Evolutionary conservation across 2,329 filamentous ascomycete genomes (phyloP).

Genomic region (Verticillium isaacii): DNA sequence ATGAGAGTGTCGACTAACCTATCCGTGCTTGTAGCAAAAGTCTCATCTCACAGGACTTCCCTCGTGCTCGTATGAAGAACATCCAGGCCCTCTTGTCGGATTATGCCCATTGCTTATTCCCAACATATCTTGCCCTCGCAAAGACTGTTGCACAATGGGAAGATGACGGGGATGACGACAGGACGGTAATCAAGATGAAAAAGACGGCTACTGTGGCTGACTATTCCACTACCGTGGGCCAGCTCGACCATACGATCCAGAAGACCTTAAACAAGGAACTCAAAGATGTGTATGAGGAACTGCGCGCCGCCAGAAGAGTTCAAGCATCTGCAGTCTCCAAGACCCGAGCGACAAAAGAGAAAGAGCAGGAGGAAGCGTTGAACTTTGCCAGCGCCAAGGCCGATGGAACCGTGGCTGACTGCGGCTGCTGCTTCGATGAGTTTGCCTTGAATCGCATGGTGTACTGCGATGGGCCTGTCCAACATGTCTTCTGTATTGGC

Average conservation of each 20-base stretch:
- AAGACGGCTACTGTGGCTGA: conserved; percentile 15
- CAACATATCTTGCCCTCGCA: conserved; percentile 28
- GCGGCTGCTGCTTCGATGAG: conserved; percentile 68
- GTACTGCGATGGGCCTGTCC: conserved; percentile 53
- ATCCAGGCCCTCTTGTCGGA: conserved; percentile 15
- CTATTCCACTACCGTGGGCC: conserved; percentile 12
- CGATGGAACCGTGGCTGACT: conserved; percentile 58
- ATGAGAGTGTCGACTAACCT: background rate
- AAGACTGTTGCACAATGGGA: conserved; percentile 3
- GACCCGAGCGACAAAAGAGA: conserved; percentile 15
- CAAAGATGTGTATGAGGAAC: conserved; percentile 32
- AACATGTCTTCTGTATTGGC: conserved; percentile 63
- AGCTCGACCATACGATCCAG: conserved; percentile 15
- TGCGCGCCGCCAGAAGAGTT: conserved; percentile 28
- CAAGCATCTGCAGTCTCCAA: conserved; percentile 17
- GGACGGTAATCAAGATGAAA: conserved; percentile 22
- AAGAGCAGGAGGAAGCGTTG: conserved; percentile 28
- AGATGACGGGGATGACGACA: conserved; percentile 6
- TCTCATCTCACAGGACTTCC: conserved; percentile 31
- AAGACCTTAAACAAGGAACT: conserved; percentile 8
- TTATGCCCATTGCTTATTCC: conserved; percentile 24
- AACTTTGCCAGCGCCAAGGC: conserved; percentile 37
- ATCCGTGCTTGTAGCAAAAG: conserved; percentile 2
- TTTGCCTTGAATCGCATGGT: conserved; percentile 63
- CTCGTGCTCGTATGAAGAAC: conserved; percentile 20